Conservation (phyloP, 306 rosid genomes). For the Hippophae gyantsensis region DNA sequence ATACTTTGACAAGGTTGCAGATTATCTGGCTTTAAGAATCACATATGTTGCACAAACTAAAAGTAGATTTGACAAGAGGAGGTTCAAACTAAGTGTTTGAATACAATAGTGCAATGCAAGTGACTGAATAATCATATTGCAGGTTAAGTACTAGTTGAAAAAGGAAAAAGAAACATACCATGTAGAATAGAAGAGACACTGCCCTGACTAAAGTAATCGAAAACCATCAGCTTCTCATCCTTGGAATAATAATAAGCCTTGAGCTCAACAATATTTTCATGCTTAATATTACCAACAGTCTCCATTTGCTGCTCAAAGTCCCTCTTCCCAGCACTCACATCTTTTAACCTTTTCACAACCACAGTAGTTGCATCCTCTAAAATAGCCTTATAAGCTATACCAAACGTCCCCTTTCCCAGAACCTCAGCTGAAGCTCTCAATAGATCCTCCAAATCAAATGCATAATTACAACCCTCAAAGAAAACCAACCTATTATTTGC, state of each 20-base stretch:
- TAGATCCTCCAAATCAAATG: constrained; percentile 89
- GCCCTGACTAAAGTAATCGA: constrained; percentile 55
- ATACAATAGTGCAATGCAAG: neutral
- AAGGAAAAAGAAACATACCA: constrained; percentile 38
- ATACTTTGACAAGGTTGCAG: no score
- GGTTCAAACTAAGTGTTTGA: no score
- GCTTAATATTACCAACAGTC: constrained; percentile 61
- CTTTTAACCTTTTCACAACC: constrained; percentile 84
- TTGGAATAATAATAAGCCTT: constrained; percentile 73
- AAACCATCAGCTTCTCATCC: constrained; percentile 67
- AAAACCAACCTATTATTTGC: constrained; percentile 61
- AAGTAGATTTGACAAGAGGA: no score
- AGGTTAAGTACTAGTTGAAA: neutral
- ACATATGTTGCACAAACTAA: no score
- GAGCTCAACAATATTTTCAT: constrained; percentile 78
- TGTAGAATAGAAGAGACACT: constrained; percentile 69
- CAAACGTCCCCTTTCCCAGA: constrained; percentile 83
- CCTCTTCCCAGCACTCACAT: constrained; percentile 52
- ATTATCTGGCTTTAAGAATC: no score
- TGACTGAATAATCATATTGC: neutral
- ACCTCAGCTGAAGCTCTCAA: constrained; percentile 93
- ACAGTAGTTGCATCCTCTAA: constrained; percentile 71
- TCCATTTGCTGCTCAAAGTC: constrained; percentile 85
- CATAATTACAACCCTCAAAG: constrained; percentile 71
- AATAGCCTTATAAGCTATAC: constrained; percentile 70